Base-by-base conservation (phyloP, 306 rosid genomes). In the Quercus glauca region DNA sequence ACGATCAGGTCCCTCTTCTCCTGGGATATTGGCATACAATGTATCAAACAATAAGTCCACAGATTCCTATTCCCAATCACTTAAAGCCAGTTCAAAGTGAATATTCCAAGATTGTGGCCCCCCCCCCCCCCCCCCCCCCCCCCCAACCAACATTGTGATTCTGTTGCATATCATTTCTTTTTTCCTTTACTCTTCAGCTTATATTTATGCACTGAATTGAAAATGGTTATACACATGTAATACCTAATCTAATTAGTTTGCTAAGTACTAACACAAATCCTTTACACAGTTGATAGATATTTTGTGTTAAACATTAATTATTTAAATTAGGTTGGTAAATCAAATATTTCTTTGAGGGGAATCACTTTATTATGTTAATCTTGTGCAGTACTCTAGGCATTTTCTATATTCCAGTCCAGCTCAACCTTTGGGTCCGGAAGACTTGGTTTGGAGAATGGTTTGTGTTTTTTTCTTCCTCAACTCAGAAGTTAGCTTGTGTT, bases 401-500 rank as follows among this genome's bases (percentile, higher is more conserved):
- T 92, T 95, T 84, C 74, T 95, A 71, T 95, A 86, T 78, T 92
- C 98, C 56, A 89, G 84, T 84, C 99, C 99, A 41, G 97, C 99
- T 79, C 97, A 88, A 86, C 94, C 94, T 1, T 77, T 95, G 92
- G 99, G 99, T 82, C 93, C 98, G 18, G 99, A 92, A 91, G 98
- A 95, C 85, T 85, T 95, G 89, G 93, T 79, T 76, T 95, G 99
- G 99, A 91, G 88, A 91, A 92, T 95, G 99, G 99, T 95, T 85
- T 53, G 93, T 79, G 25, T 9, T 77, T 59, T 53, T 79, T 76
- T 79, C 63, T 69, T 82, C 59, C 18, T 31, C 15, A 0, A 26
- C 37, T 49, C 56, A 41, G 23, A 21, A 53, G 55, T 29, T n/a
- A n/a, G 19, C 29, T 5, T 72, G 59, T 51, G 25, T 31, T 49